Base-by-base conservation (phyloP, 805 yeast genomes). In the Schizosaccharomyces octosporus region DNA sequence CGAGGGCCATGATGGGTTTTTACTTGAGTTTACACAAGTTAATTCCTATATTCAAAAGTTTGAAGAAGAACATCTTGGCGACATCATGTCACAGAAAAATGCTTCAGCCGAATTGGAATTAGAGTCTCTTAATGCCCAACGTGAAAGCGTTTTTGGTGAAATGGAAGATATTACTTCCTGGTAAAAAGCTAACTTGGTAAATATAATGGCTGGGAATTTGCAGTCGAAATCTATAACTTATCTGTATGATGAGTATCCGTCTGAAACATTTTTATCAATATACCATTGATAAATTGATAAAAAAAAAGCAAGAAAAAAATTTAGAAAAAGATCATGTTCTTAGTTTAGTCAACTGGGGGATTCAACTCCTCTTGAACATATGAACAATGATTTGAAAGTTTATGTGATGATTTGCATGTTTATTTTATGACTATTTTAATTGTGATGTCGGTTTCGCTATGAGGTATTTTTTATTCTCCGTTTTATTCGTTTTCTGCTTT, bases 1-100 rank as follows among this genome's bases (percentile, higher is more conserved):
- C 13, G 98, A 93, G 67, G 98, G 98, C 19, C 98, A 93, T 69
- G 98, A 93, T 74, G 98, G 97, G 1, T 93, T 93, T 69, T 73
- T 93, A 63, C 75, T 93, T 59, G 98, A 93, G 71, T 93, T 93
- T 71, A 83, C 81, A 60, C 80, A 81, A 61, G 87, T 93, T 62
- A 86, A 93, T 70, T 75, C 78, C 45, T 75, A 83, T 65, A 81
- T 94, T 61, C 72, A 79, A 55, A 79, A 79, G 2, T 93, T 90
- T 71, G 76, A 90, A 67, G 72, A 72, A 29, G 71, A 73, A 51
- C 75, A 81, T 62, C 72, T 83, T 62, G 77, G 82, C 1, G 85
- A 81, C 36, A 75, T 83, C 63, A 82, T 81, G 76, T 74, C 71
- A 11, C 63, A 64, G 27, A 48, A 69, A 19, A 72, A 74, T 60